Evolutionary conservation across 345 rosid species (phyloP).

Genomic region (Aquilaria malaccensis): DNA sequence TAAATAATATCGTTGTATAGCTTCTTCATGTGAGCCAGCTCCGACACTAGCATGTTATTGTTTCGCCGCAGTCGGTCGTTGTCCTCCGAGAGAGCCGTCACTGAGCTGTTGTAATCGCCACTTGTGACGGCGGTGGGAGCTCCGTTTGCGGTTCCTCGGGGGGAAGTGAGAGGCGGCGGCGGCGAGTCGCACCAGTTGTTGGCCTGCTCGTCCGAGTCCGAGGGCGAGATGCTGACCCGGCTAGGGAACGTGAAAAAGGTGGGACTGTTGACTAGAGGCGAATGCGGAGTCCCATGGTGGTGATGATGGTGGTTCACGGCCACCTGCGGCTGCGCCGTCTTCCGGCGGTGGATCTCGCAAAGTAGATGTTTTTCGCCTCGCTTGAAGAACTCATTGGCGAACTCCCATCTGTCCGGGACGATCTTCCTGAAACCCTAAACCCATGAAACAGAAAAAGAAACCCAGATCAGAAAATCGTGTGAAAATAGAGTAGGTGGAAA

Average conservation of each 20-base stretch:
- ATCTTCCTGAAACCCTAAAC: conserved; percentile 93
- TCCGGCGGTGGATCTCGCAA: conserved; percentile 89
- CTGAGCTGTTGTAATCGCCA: conserved; percentile 27
- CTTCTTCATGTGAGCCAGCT: conserved; percentile 84
- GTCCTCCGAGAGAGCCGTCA: conserved; percentile 66
- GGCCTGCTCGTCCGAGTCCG: conserved; percentile 48
- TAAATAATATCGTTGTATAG: conserved; percentile 87
- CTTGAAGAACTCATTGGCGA: conserved; percentile 87
- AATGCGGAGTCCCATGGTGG: conserved; percentile 34
- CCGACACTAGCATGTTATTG: conserved; percentile 75
- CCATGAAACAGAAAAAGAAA: conserved; percentile 5
- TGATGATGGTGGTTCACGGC: conserved; percentile 40
- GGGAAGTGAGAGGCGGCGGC: conserved; percentile 42
- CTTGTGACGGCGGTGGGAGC: conserved; percentile 7
- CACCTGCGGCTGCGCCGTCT: conserved; percentile 65
- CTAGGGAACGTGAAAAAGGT: conserved; percentile 47
- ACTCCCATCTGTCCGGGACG: conserved; percentile 98
- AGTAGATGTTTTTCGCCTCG: conserved; percentile 90
- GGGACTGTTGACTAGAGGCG: conserved; percentile 33
- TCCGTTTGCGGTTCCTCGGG: conserved; percentile 17
- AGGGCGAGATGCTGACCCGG: conserved; percentile 46
- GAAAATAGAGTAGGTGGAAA: background rate
- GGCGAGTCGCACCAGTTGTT: conserved; percentile 62
- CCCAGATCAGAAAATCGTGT: conserved; percentile 7
- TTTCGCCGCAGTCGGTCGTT: conserved; percentile 75